These are phyloP conservation scores for Xenosphaeropsis pyriputrescens DNA, from an alignment of 2,329 filamentous ascomycete species.

Conservation along the genomic window DNA sequence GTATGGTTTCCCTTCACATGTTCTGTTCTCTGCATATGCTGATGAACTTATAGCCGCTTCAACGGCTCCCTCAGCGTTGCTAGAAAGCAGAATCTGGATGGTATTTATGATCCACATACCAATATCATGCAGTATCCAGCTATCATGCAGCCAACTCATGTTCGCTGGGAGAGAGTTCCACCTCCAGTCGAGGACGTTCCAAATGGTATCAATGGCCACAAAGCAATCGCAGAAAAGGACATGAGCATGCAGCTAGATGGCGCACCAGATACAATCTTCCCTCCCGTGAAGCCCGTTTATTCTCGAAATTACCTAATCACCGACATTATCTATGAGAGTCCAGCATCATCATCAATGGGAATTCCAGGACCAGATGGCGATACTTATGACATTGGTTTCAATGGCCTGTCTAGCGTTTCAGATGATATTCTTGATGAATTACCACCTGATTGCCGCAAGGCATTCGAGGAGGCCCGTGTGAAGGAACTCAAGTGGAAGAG, in stretches of 20 bases:
- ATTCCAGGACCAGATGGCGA: conserved; percentile 42
- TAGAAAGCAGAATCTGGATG: conserved; percentile 50
- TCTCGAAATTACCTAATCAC: conserved; percentile 47
- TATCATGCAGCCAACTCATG: conserved; percentile 80
- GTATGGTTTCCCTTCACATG: conserved; percentile 30
- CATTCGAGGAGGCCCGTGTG: conserved; percentile 52
- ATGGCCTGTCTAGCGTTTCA: conserved; percentile 47
- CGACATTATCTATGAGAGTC: conserved; percentile 43
- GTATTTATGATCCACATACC: conserved; percentile 88
- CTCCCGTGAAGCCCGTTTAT: conserved; percentile 37
- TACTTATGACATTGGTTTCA: conserved; percentile 28
- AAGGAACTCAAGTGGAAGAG: conserved; percentile 59
- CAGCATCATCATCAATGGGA: conserved; percentile 35
- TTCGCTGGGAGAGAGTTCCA: conserved; percentile 52
- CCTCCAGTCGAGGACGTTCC: conserved; percentile 3
- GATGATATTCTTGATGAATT: conserved; percentile 52
- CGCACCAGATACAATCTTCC: conserved; percentile 26
- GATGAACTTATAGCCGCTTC: conserved; percentile 48
- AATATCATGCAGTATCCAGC: conserved; percentile 81
- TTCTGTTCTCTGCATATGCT: conserved; percentile 1
- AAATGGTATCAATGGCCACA: conserved; percentile 9
- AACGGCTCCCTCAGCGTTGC: conserved; percentile 60
- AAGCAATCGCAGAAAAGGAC: conserved; percentile 5
- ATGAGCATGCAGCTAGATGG: conserved; percentile 3
- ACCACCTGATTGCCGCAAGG: conserved; percentile 53